Percentiles rank a stretch among this genome's conserved stretches.
phyloP scores from a whole-genome alignment of 495 filamentous ascomycete species.

The Haplographium delicatum region DNA sequence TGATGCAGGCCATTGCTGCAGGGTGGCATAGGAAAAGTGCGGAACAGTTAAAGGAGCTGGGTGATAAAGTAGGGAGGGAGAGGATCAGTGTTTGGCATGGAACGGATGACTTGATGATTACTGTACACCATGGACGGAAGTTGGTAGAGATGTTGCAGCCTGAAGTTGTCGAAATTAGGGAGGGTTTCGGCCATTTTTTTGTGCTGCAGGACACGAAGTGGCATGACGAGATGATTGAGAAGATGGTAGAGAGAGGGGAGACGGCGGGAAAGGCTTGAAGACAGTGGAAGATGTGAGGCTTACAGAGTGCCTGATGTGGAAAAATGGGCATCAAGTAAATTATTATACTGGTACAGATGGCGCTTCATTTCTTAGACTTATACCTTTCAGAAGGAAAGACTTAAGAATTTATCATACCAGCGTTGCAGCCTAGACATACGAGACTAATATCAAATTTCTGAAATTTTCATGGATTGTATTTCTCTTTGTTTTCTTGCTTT shows the following conservation, averaged over 20 bases:
- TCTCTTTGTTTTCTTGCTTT: too few relatives aligned
- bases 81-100: conserved; percentile 73
- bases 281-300: too few relatives aligned
- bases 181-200: conserved; percentile 61
- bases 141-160: conserved; percentile 49
- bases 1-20: conserved; percentile 72
- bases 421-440: too few relatives aligned
- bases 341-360: too few relatives aligned
- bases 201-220: conserved; percentile 24
- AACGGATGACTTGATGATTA: conserved; percentile 68
- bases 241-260: conserved; percentile 13
- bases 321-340: too few relatives aligned
- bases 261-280: neutral
- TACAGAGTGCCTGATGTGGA: too few relatives aligned
- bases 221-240: conserved; percentile 23
- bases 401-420: too few relatives aligned
- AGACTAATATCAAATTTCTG: too few relatives aligned
- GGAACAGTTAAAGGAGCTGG: conserved; percentile 57
- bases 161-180: conserved; percentile 44
- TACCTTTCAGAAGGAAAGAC: too few relatives aligned
- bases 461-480: too few relatives aligned
- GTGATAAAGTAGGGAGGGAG: conserved; percentile 59
- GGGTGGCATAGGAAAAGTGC: conserved; percentile 71
- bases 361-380: too few relatives aligned
- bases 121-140: conserved; percentile 55